Base-by-base conservation (phyloP, 169 alveolate species). In the Blepharisma undulans region DNA sequence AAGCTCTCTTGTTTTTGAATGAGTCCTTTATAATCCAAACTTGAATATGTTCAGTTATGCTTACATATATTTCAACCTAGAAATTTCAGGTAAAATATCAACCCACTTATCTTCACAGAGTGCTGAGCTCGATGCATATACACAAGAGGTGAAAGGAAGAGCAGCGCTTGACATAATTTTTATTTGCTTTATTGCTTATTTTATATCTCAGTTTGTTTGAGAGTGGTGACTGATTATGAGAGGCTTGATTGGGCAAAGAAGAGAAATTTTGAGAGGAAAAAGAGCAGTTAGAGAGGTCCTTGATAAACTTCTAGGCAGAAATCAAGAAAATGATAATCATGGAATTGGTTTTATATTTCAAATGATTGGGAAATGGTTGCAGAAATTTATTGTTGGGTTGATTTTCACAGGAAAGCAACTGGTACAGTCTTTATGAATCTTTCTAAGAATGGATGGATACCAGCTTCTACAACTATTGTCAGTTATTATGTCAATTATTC, bases 91-190 rank as follows among this genome's bases (percentile, higher is more conserved):
- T 8, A 3, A 36, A 82, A 34, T 82, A 18, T 1, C 33, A 19
- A 32, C 7, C 25, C 14, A 5, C 22, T n/a, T 82, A 19, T 19
- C n/a, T 14, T 25, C 48, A 6, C 22, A 32, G 0, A 21, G 76
- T 25, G 29, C 60, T 19, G 76, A 82, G 7, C 76, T 82, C 8
- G 89, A 82, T 30, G 25, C 60, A 16, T 82, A 25, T 30, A 29
- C 14, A 10, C 18, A 1, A 30, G 34, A 82, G 7, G 14, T 21
- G 1, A 32, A 19, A n/a, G 30, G 6, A n/a, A 33, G 33, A 12
- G 89, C 71, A 22, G 89, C n/a, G 7, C 77, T 82, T 82, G 89
- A 82, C 2, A 22, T 32, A 22, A 21, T 82, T 34, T 82, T 82
- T 36, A 4, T 22, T 21, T n/a, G 10, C 6, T 36, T 82, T 36